Base-by-base conservation (phyloP, 1,284 basidiomycete species). In the Tremellales sp. region DNA sequence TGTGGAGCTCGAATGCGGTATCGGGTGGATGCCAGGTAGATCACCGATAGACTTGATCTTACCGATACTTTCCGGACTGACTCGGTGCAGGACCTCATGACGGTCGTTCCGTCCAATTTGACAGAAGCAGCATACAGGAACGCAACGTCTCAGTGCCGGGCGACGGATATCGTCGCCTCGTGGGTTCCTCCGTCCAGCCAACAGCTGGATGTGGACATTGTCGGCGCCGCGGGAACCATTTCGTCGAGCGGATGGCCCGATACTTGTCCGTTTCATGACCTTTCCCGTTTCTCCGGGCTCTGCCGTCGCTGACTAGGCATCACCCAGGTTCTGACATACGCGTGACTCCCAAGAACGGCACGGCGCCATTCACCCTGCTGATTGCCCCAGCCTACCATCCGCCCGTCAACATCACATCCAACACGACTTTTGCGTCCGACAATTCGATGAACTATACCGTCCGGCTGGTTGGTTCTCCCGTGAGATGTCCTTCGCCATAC, bases 331-430 rank as follows among this genome's bases (percentile, higher is more conserved):
- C 59, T 27, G 61, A 64, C 43, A 40, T 64, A 19, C 43, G 48
- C 14, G 53, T 64, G 42, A 61, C 54, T 2, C 57, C 61, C 19
- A 58, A 58, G 22, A 64, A 64, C 39, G 61, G 61, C 14, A 64
- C 61, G 12, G 53, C 52, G 1, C 61, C 61, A 7, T 64, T 53
- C 43, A 61, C 61, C 1, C 46, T 64, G 13, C 40, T 64, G 21
- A 53, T 64, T 19, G 59, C 61, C 12, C 61, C 61, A n/a, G 61
- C 61, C 8, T 47, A 47, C 22, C 59, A 61, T 33, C 61, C 61
- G 14, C 61, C 61, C 8, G 56, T 64, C 45, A 64, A 64, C 39
- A 61, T 64, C 46, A 60, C 57, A 4, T 54, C 56, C 7, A 25
- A 51, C 3, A 28, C 47, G 14, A 46, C 44, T 10, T 42, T 31